These are phyloP conservation scores for Choricystis sp. DNA, from an alignment of 139 green algal genomes.

Conservation along the genomic window DNA sequence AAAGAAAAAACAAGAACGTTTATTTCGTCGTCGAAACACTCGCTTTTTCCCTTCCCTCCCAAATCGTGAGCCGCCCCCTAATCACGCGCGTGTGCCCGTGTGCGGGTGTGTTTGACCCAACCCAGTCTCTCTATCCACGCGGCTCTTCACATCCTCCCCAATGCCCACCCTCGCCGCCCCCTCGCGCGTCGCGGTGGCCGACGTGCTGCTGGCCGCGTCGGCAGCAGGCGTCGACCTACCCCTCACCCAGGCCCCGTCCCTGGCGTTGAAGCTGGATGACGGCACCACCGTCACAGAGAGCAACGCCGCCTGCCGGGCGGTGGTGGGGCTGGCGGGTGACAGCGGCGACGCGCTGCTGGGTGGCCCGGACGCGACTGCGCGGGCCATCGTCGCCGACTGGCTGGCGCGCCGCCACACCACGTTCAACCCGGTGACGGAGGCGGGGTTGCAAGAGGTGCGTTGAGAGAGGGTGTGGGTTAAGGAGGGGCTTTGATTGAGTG, in stretches of 20 bases:
- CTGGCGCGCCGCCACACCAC: slow-evolving; percentile 12
- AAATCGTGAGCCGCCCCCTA: too few relatives aligned
- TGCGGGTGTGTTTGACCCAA: too few relatives aligned
- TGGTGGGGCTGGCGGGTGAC: neutral
- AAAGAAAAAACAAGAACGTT: neutral
- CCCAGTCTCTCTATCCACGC: too few relatives aligned
- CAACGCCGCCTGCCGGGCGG: neutral
- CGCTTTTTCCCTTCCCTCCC: too few relatives aligned
- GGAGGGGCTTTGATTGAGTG: too few relatives aligned
- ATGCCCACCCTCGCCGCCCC: neutral
- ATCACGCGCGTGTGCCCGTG: too few relatives aligned
- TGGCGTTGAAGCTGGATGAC: neutral
- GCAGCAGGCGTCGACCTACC: neutral
- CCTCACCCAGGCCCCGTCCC: neutral
- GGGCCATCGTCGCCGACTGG: slow-evolving; percentile 25
- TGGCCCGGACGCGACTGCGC: too few relatives aligned
- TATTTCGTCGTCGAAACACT: too few relatives aligned
- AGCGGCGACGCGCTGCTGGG: neutral
- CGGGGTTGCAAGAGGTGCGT: slow-evolving; percentile 10
- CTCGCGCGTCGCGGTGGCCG: neutral
- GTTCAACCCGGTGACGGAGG: slow-evolving; percentile 16
- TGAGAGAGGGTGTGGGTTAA: too few relatives aligned
- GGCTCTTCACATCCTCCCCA: too few relatives aligned
- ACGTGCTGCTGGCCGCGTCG: neutral
- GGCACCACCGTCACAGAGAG: neutral